phyloP scores from a whole-genome alignment of 1,284 basidiomycete genomes.

The Apiotrichum laibachii region DNA sequence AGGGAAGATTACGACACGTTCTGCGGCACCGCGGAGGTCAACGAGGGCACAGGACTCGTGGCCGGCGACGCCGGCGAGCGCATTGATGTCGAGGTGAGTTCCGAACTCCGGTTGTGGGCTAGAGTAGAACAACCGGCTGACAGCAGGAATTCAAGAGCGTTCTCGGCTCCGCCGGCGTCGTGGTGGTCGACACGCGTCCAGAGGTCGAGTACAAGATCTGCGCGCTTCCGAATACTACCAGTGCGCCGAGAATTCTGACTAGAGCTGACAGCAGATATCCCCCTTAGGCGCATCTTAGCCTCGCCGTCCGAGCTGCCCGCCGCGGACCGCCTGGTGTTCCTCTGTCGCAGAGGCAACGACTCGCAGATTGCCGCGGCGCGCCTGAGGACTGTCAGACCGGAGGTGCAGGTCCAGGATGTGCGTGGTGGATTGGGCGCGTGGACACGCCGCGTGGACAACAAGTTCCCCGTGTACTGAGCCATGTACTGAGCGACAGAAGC shows the following conservation, averaged over 20 bases:
- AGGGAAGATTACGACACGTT: conserved; percentile 68
- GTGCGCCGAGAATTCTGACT: too few relatives aligned
- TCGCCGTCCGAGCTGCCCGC: conserved; percentile 24
- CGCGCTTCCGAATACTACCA: conserved; percentile 67
- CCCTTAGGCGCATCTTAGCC: conserved; percentile 36
- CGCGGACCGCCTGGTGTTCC: conserved; percentile 56
- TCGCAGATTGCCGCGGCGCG: conserved; percentile 79
- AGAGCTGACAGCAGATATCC: conserved; percentile 41
- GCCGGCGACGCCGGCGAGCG: conserved; percentile 44
- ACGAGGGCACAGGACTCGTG: conserved; percentile 21
- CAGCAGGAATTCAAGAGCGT: conserved; percentile 9
- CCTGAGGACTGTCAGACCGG: conserved; percentile 48
- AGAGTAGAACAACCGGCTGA: background rate
- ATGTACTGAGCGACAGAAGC: background rate
- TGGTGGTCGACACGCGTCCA: conserved; percentile 79
- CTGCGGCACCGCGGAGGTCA: conserved; percentile 59
- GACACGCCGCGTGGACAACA: conserved; percentile 65
- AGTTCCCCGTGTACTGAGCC: conserved; percentile 73
- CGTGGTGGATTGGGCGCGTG: conserved; percentile 76
- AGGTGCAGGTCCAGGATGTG: conserved; percentile 63
- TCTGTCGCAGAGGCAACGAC: conserved; percentile 91
- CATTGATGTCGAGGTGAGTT: conserved; percentile 28
- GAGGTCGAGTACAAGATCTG: conserved; percentile 83
- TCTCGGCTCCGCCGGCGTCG: background rate
- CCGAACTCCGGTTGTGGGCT: background rate